Evolutionary conservation across 768 basidiomycete species (phyloP), one percentile per base, ranked within the genome.

Genomic region (Mycena vitilis): DNA sequence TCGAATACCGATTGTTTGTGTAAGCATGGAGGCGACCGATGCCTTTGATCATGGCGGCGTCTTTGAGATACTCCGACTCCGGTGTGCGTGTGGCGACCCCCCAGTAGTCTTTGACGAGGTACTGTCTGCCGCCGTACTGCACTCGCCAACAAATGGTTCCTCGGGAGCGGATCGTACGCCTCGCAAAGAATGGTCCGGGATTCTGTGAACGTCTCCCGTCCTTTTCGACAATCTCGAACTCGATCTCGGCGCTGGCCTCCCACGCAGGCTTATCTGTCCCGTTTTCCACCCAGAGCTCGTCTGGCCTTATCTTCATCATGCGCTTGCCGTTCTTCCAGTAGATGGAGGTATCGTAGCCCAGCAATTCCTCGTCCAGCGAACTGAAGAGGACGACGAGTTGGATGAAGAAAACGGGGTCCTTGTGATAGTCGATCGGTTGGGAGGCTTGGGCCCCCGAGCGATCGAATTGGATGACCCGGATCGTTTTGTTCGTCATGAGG

Each of bases 41-140:
- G 20, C 74, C 75, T 5, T 47, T 44, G 18, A 74, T 11, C n/a
- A 66, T 70, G 8, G 37, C 55, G 9, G 68, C 51, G 12, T 47
- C 53, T 15, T 69, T 45, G n/a, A 77, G 54, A 25, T 71, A 59
- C 0, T 64, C 63, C 8, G 48, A 54, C 40, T 77, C 76, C 11
- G 22, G 42, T 5, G 48, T 30, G 8, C 65, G 60, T 2, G 37
- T 53, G 1, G 45, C 70, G 0, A 68, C 54, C 10, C 62, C 45
- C 77, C 77, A 78, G 15, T 58, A 63, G 37, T 78, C 75, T 71
- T 78, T 76, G 63, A 75, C 66, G 34, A 76, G 15, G 2, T 68
- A 45, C 12, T 34, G 2, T 20, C 64, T 36, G 7, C 48, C 42
- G 8, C 18, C n/a, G 36, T 71, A 66, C 7, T n/a, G n/a, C 8